Conservation (phyloP, 257 asterid genomes). For the Parsonsia alboflavescens region DNA sequence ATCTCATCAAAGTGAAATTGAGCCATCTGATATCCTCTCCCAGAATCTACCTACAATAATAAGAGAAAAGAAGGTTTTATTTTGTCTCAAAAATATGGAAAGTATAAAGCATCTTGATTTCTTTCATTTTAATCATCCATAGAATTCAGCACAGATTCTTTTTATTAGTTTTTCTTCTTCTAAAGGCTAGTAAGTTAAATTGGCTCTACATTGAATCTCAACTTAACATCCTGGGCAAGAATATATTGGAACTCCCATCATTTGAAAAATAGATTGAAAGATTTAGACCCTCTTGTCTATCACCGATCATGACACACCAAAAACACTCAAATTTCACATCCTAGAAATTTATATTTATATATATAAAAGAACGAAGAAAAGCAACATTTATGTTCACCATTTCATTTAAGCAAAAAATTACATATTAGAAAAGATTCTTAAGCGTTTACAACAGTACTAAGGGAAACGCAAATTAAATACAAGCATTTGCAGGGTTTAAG, state of each 20-base stretch:
- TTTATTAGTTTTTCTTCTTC: not conserved
- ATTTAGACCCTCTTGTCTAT: not conserved
- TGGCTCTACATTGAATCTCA: not conserved
- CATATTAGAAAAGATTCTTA: not conserved
- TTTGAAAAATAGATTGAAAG: not conserved
- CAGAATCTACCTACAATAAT: not conserved
- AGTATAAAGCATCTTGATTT: not conserved
- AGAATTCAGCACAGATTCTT: not conserved
- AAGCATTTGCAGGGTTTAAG: not conserved
- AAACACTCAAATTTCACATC: not conserved
- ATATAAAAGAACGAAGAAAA: not conserved
- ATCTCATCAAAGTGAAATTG: slow-evolving; percentile 56
- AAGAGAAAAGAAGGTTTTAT: not conserved
- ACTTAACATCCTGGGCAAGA: too few relatives aligned
- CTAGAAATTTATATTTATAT: too few relatives aligned
- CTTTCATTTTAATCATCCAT: not conserved
- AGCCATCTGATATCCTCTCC: slow-evolving; percentile 31
- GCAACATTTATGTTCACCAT: not conserved
- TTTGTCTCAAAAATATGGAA: not conserved
- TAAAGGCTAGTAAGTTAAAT: not conserved
- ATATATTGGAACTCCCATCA: not conserved
- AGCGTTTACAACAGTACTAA: not conserved
- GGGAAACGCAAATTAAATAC: not conserved
- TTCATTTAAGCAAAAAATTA: not conserved
- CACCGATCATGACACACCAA: not conserved